A percentile compares a stretch with the other conserved stretches of the same genome.
These are phyloP conservation scores for Trametes hirsuta DNA, from an alignment of 1,284 basidiomycete genomes.

Conservation along the genomic window DNA sequence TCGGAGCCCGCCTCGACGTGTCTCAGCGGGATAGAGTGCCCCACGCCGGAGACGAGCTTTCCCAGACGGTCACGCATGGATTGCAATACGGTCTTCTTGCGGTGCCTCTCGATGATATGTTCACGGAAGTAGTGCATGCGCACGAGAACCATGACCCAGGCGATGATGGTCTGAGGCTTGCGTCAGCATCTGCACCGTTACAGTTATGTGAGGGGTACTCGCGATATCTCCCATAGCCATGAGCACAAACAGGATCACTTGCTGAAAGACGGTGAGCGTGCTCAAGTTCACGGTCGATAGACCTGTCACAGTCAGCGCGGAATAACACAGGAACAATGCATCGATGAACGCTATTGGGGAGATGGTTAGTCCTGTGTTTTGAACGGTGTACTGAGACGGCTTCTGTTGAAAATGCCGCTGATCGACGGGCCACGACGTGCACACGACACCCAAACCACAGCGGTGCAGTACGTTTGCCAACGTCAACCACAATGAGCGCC, in stretches of 20 bases:
- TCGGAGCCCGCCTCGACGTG: conserved; percentile 10
- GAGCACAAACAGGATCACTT: conserved; percentile 57
- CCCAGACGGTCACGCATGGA: conserved; percentile 18
- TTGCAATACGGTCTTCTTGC: conserved; percentile 20
- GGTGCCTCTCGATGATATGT: conserved; percentile 31
- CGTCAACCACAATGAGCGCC: background rate
- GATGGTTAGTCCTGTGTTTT: background rate
- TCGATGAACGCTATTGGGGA: conserved; percentile 50
- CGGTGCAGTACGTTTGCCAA: conserved; percentile 2
- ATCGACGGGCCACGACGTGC: background rate
- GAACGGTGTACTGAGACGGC: background rate
- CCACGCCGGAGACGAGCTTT: conserved; percentile 1
- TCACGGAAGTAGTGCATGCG: conserved; percentile 51
- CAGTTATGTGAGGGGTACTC: conserved; percentile 28
- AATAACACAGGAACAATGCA: conserved; percentile 64
- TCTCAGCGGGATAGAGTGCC: background rate
- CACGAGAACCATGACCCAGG: conserved; percentile 61
- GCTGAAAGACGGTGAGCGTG: conserved; percentile 58
- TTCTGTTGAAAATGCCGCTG: background rate
- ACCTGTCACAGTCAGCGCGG: conserved; percentile 65
- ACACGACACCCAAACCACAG: conserved; percentile 3
- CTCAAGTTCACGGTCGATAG: conserved; percentile 56
- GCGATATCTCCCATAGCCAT: conserved; percentile 47
- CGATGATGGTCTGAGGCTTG: conserved; percentile 43
- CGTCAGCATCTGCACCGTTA: background rate